Conservation (phyloP, 1,139 yeast species). For the Protomyces arabidopsidicola region DNA sequence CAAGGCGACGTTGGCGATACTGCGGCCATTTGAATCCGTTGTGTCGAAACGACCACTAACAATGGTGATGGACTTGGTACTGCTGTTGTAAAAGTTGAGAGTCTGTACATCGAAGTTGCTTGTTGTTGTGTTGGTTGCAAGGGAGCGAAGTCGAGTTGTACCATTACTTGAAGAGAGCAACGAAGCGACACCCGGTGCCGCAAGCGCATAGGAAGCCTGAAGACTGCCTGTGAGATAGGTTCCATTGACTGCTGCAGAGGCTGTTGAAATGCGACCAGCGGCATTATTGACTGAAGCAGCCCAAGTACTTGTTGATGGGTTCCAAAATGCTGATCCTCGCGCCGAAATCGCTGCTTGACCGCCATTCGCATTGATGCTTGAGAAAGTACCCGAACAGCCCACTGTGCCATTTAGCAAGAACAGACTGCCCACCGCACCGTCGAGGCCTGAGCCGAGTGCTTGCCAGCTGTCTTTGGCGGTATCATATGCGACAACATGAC, state of each 20-base stretch:
- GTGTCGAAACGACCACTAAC: conserved; percentile 25
- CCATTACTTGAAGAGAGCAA: conserved; percentile 12
- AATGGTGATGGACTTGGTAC: conserved; percentile 12
- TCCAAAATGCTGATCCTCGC: conserved; percentile 17
- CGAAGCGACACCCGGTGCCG: conserved; percentile 29
- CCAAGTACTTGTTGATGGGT: conserved; percentile 4
- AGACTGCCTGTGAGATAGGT: conserved; percentile 30
- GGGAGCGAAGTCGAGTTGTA: conserved; percentile 1
- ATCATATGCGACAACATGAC: conserved; percentile 36
- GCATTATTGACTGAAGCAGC: conserved; percentile 4
- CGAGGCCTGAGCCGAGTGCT: conserved; percentile 36
- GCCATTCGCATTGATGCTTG: conserved; percentile 29
- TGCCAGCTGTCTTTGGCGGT: conserved; percentile 35
- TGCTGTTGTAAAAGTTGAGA: conserved; percentile 23
- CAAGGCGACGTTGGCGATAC: conserved; percentile 22
- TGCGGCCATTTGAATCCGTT: background rate
- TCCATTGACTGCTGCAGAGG: background rate
- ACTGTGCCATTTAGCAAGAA: conserved; percentile 38
- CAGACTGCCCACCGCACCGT: conserved; percentile 36
- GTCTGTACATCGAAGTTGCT: conserved; percentile 2
- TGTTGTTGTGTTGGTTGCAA: background rate
- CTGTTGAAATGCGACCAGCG: background rate
- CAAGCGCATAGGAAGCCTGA: conserved; percentile 11
- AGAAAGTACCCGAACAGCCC: conserved; percentile 41
- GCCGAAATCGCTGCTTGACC: background rate